Evolutionary conservation across 768 basidiomycete species (phyloP).

Genomic region (Leccinum disarticulatum): DNA sequence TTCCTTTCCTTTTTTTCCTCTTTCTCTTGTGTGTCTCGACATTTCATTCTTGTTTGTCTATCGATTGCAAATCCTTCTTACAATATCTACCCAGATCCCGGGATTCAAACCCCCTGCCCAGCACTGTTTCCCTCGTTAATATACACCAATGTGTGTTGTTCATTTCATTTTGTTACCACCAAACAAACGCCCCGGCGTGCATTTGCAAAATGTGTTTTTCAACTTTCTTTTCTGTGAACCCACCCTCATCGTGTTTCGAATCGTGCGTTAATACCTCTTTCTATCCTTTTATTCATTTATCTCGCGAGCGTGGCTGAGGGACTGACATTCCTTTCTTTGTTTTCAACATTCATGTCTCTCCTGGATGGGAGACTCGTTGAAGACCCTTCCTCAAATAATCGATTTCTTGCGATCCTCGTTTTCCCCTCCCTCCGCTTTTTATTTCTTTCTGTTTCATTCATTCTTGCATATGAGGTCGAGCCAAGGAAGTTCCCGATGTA

Average conservation of each 20-base stretch:
- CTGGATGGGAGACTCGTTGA: background rate
- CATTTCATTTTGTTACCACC: background rate
- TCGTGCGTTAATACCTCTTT: background rate
- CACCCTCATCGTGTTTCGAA: background rate
- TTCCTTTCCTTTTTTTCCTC: background rate
- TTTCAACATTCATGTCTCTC: background rate
- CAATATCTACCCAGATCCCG: constrained; percentile 10
- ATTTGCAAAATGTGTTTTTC: background rate
- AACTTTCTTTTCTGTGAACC: background rate
- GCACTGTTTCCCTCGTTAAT: background rate
- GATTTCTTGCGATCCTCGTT: background rate
- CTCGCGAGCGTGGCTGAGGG: too few species aligned
- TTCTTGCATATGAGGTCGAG: too few species aligned
- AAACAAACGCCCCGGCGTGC: background rate
- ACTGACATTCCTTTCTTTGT: background rate
- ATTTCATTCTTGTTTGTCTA: constrained; percentile 2
- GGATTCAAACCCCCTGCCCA: background rate
- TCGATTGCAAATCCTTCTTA: background rate
- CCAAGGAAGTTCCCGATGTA: too few species aligned
- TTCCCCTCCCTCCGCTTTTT: background rate
- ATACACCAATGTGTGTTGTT: background rate
- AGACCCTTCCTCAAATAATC: background rate
- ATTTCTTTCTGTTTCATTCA: too few species aligned
- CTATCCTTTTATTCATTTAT: background rate
- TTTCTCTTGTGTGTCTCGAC: background rate